Base-by-base conservation (phyloP, 2,329 filamentous ascomycete genomes). In the Teratosphaeria pseudoeucalypti region DNA sequence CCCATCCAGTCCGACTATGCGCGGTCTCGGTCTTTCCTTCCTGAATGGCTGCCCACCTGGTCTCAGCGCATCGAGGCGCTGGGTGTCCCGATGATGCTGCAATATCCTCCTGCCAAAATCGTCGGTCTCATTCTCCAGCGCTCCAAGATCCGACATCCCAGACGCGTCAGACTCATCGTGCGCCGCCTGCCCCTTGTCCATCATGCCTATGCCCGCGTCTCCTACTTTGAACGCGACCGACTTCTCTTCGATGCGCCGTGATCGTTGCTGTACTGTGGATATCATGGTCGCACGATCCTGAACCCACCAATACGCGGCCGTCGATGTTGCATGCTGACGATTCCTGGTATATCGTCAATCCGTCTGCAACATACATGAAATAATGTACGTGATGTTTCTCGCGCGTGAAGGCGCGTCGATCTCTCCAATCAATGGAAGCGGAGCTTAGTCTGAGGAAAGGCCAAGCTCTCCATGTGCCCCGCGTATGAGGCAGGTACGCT, bases 81-180 rank as follows among this genome's bases (percentile, higher is more conserved):
- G 72, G 61, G 75, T 67, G 64, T 80, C 77, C 60, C 75, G 73
- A 58, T 68, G 63, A 62, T 77, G 73, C 63, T 78, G 74, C 55
- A 79, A 69, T 63, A 79, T 72, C 56, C 69, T 70, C 57, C 71
- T 71, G 16, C 77, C 77, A 60, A 80, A 78, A 1, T 78, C 76
- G 64, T 79, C 76, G 23, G 73, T 75, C 59, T 75, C 75, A 61
- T 75, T 73, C 52, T 77, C 76, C 57, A 77, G 65, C 11, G 70
- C 70, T 34, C 70, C 75, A 43, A 77, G 62, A 37, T 70, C 71
- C 11, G 75, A 72, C 26, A 64, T 56, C 9, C 57, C 64, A 16
- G 63, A 66, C 16, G 43, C 43, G 11, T 49, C 43, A 49, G 43
- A 49, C 23, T 64, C 65, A 57, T 67, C 65, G 43, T 68, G 62